Conservation (phyloP, 768 basidiomycete species). For the Dioszegia aurantiaca region DNA sequence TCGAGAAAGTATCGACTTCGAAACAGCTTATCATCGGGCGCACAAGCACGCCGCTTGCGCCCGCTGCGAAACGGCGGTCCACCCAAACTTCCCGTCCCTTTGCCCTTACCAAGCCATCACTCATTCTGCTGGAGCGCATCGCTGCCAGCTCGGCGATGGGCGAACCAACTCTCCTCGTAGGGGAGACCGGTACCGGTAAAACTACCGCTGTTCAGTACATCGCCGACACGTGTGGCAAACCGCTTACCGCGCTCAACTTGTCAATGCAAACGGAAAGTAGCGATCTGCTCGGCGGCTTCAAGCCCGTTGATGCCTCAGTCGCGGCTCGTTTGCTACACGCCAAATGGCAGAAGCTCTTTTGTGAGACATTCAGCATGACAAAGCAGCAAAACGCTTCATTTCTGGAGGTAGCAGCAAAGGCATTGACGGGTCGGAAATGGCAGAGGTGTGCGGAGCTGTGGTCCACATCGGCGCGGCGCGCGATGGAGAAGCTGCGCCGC, state of each 20-base stretch:
- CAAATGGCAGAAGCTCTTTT: conserved; percentile 75
- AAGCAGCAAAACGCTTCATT: conserved; percentile 82
- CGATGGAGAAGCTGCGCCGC: conserved; percentile 56
- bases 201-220: conserved; percentile 87
- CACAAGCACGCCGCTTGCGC: conserved; percentile 52
- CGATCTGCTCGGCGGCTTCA: conserved; percentile 90
- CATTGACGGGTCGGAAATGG: conserved; percentile 80
- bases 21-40: conserved; percentile 64
- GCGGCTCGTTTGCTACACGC: conserved; percentile 69
- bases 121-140: conserved; percentile 74
- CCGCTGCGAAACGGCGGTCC: conserved; percentile 12
- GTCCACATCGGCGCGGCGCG: conserved; percentile 55
- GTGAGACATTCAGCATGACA: conserved; percentile 70
- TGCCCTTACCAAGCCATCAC: conserved; percentile 81
- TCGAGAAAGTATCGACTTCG: conserved; percentile 60
- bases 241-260: conserved; percentile 83
- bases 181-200: conserved; percentile 99
- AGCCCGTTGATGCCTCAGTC: conserved; percentile 84
- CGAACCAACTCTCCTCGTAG: conserved; percentile 87
- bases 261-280: conserved; percentile 95
- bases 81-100: conserved; percentile 58
- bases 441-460: conserved; percentile 75
- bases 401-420: conserved; percentile 74
- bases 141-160: conserved; percentile 65
- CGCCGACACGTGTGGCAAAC: conserved; percentile 69